Percentiles rank a stretch among this genome's conserved stretches.
These are phyloP conservation scores for Spathaspora jeffriesii DNA, from an alignment of 1,139 yeast genomes.

Conservation along the genomic window DNA sequence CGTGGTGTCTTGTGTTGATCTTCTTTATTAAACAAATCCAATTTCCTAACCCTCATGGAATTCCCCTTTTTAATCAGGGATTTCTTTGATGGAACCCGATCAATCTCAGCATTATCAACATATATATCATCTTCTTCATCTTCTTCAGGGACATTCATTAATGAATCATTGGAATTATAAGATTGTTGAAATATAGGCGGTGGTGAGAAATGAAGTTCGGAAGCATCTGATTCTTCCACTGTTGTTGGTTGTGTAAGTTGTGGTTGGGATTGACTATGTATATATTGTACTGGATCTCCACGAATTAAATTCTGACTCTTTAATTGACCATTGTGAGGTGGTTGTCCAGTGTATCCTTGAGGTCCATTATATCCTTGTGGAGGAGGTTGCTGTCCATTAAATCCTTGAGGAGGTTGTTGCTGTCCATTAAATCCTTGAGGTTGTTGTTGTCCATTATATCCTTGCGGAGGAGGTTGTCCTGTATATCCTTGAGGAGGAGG, in stretches of 20 bases:
- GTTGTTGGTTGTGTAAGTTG: no score
- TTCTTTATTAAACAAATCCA: slow-evolving; percentile 32
- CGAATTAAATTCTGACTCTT: slow-evolving; percentile 12
- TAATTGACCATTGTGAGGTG: no score
- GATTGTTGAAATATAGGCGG: slow-evolving; percentile 2
- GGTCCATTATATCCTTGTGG: slow-evolving; percentile 4
- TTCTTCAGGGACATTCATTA: slow-evolving; percentile 44
- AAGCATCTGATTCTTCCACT: slow-evolving; percentile 10
- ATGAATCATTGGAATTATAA: slow-evolving; percentile 32
- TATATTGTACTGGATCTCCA: slow-evolving; percentile 9
- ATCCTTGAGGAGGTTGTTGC: no score
- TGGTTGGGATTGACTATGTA: slow-evolving; percentile 3
- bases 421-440: no score
- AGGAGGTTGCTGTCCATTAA: no score
- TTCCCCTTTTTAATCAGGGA: slow-evolving; percentile 39
- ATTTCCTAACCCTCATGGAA: slow-evolving; percentile 43
- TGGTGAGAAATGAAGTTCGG: slow-evolving; percentile 1
- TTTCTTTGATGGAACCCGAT: slow-evolving; percentile 30
- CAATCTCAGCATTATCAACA: slow-evolving; percentile 28
- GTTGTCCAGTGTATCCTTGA: no score
- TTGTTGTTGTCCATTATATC: slow-evolving; percentile 5
- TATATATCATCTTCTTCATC: slow-evolving; percentile 36
- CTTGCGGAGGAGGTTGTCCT: slow-evolving; percentile 4
- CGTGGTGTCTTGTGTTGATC: slow-evolving; percentile 7
- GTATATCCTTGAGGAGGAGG: no score